A percentile compares a stretch with the other conserved stretches of the same genome.
These are phyloP conservation scores for Pythium brassicae DNA, from an alignment of 352 stramenopile genomes.

Conservation along the genomic window DNA sequence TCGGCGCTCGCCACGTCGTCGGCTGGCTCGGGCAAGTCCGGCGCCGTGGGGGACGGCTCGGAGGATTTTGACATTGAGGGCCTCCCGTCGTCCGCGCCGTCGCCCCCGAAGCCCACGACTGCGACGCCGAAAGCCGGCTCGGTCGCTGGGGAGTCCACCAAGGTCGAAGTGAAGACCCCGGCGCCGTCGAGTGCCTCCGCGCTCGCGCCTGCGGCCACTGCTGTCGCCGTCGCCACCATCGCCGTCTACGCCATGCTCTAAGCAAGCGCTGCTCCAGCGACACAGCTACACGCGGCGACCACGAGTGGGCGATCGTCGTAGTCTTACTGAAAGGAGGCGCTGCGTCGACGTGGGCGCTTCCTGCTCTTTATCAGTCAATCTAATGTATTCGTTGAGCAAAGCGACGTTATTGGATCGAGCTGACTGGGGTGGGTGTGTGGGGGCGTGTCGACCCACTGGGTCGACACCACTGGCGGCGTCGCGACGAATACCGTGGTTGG, in stretches of 20 bases:
- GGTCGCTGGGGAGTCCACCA: not conserved
- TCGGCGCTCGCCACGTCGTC: slow-evolving; percentile 6
- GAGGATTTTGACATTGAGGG: slow-evolving; percentile 6
- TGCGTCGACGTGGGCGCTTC: not conserved
- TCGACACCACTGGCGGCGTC: too few relatives aligned
- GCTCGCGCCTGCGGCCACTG: slow-evolving; percentile 3
- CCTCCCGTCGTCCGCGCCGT: not conserved
- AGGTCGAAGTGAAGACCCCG: not conserved
- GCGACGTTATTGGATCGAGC: too few relatives aligned
- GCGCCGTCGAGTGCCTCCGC: slow-evolving; percentile 6
- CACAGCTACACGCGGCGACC: not conserved
- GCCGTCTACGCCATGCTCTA: slow-evolving; percentile 11
- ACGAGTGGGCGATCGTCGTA: not conserved
- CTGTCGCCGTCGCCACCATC: not conserved
- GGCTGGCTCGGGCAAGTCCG: slow-evolving; percentile 3
- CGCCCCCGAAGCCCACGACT: slow-evolving; percentile 2
- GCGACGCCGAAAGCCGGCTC: not conserved
- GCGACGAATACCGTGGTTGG: too few relatives aligned
- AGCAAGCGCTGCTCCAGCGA: not conserved
- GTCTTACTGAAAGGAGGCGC: not conserved
- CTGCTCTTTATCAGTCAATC: slow-evolving; percentile 4
- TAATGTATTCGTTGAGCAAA: not conserved
- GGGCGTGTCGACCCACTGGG: too few relatives aligned
- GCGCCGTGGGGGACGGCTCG: not conserved
- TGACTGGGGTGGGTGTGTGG: too few relatives aligned